Conservation (phyloP, 129 eudicot genomes). For the Pseudognaphalium luteoalbum region DNA sequence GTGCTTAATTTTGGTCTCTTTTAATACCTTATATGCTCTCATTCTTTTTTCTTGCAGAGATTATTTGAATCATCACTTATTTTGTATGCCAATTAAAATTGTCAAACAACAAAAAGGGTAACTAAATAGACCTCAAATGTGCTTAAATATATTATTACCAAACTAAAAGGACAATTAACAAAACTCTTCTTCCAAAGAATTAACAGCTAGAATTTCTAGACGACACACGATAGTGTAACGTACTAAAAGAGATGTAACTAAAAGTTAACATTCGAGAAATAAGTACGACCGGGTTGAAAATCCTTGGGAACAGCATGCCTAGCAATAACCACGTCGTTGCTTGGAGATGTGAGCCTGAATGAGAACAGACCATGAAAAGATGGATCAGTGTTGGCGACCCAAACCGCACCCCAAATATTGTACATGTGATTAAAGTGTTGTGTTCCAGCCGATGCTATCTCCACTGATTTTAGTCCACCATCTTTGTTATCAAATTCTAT, state of each 20-base stretch:
- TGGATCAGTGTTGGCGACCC: constrained; percentile 31
- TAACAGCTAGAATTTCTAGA: too few relatives aligned
- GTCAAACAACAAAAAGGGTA: too few relatives aligned
- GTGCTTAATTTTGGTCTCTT: too few relatives aligned
- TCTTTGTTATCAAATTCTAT: constrained; percentile 38
- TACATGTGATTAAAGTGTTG: constrained; percentile 32
- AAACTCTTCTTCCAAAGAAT: too few relatives aligned
- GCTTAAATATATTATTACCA: too few relatives aligned
- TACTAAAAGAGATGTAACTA: not conserved
- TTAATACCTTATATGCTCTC: too few relatives aligned
- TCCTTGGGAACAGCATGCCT: constrained; percentile 34
- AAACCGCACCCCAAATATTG: constrained; percentile 54
- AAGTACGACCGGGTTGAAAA: constrained; percentile 39
- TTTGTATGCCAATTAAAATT: too few relatives aligned
- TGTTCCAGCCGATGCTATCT: constrained; percentile 29
- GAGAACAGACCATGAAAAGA: constrained; percentile 36
- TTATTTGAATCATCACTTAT: too few relatives aligned
- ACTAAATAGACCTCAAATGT: too few relatives aligned
- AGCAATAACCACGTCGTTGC: constrained; percentile 26
- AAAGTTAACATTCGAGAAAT: constrained; percentile 44
- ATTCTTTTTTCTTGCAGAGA: too few relatives aligned
- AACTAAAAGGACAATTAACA: too few relatives aligned
- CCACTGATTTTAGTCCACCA: constrained; percentile 42
- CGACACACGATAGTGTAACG: too few relatives aligned
- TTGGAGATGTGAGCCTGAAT: constrained; percentile 33